These are phyloP conservation scores for Aspergillus sp. DNA, from an alignment of 2,329 filamentous ascomycete genomes.

Conservation along the genomic window DNA sequence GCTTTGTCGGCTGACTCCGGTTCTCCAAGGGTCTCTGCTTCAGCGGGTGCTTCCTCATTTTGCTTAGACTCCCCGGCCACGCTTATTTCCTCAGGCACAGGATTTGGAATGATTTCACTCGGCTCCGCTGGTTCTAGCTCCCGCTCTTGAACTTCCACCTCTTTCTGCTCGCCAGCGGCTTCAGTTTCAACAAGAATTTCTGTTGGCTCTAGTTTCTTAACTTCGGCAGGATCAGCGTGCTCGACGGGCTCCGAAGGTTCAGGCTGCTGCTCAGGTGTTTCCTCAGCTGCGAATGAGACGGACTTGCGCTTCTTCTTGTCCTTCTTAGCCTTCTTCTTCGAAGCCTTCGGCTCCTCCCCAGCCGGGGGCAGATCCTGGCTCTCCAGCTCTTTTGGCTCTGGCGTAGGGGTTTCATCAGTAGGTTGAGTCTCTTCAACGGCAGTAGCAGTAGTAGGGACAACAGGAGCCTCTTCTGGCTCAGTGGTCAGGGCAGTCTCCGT, in stretches of 20 bases:
- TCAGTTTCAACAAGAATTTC: not conserved
- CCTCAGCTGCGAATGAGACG: constrained; percentile 27
- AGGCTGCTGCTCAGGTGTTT: constrained; percentile 3
- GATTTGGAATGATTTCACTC: not conserved
- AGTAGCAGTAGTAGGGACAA: not conserved
- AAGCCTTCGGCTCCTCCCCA: constrained; percentile 17
- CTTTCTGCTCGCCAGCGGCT: not conserved
- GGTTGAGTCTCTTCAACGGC: not conserved
- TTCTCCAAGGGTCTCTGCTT: not conserved
- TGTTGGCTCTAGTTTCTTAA: not conserved
- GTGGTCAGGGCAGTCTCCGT: not conserved
- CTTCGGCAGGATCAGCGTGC: not conserved
- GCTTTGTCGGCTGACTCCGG: not conserved
- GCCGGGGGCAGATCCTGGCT: not conserved
- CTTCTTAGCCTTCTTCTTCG: constrained; percentile 46
- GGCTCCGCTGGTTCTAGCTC: no score
- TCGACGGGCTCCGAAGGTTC: constrained; percentile 7
- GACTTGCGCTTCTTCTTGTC: constrained; percentile 32
- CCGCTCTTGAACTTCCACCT: not conserved
- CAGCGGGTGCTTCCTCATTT: not conserved
- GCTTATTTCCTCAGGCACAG: not conserved
- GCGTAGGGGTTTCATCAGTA: not conserved
- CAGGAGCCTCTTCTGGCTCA: not conserved
- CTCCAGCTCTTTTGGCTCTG: constrained; percentile 4
- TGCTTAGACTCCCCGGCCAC: not conserved